Evolutionary conservation across 2,329 filamentous ascomycete species (phyloP).

Genomic region (Trichoderma pleuroti): DNA sequence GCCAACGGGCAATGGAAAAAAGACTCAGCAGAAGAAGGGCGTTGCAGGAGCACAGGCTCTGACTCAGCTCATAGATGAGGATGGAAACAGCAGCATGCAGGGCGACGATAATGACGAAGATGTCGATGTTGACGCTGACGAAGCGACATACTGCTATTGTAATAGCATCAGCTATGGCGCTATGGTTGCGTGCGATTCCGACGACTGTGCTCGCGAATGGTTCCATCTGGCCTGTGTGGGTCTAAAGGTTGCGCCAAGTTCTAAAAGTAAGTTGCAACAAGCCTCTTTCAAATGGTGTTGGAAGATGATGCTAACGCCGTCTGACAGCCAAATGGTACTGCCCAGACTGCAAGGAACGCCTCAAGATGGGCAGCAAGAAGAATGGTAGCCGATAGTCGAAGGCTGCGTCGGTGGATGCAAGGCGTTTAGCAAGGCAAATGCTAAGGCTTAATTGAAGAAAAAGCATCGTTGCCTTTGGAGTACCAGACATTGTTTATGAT

Average conservation of each 20-base stretch:
- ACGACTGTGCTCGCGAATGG: slow-evolving; percentile 72
- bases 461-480: neutral
- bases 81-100: slow-evolving; percentile 41
- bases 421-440: neutral
- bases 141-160: slow-evolving; percentile 76
- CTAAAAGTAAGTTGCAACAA: slow-evolving; percentile 58
- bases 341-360: slow-evolving; percentile 69
- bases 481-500: neutral
- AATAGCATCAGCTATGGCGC: slow-evolving; percentile 77
- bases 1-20: slow-evolving; percentile 40
- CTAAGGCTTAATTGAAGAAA: neutral
- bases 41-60: slow-evolving; percentile 38
- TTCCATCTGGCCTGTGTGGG: slow-evolving; percentile 82
- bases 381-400: slow-evolving; percentile 41
- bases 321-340: slow-evolving; percentile 74
- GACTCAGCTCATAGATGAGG: slow-evolving; percentile 39
- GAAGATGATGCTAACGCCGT: neutral
- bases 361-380: slow-evolving; percentile 55
- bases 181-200: slow-evolving; percentile 78
- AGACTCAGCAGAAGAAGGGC: slow-evolving; percentile 59
- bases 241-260: slow-evolving; percentile 71
- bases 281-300: neutral
- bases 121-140: slow-evolving; percentile 65
- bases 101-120: slow-evolving; percentile 37
- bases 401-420: neutral